These are phyloP conservation scores for Calocera cornea DNA, from an alignment of 768 basidiomycete species.

Conservation along the genomic window DNA sequence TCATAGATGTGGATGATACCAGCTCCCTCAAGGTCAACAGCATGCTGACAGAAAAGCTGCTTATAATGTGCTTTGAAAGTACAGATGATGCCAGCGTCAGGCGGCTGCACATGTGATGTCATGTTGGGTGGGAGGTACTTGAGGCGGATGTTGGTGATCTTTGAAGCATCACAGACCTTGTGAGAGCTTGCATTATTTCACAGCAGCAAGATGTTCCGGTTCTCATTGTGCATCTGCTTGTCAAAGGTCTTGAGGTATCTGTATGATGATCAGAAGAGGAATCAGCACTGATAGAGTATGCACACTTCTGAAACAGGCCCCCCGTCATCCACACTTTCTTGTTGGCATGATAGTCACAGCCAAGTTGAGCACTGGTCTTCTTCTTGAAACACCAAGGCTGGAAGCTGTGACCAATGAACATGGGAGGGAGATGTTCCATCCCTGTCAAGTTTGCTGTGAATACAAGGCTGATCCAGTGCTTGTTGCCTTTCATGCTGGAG, in stretches of 20 bases:
- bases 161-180: not conserved
- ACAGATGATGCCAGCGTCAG: constrained; percentile 14
- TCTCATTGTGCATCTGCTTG: constrained; percentile 1
- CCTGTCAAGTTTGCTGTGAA: constrained; percentile 26
- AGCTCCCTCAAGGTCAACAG: constrained; percentile 19
- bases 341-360: constrained; percentile 29
- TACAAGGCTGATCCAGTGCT: constrained; percentile 23
- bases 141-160: constrained; percentile 7
- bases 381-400: constrained; percentile 23
- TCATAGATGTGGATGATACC: constrained; percentile 23
- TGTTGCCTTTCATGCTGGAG: constrained; percentile 24
- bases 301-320: constrained; percentile 25
- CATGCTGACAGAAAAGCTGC: constrained; percentile 19
- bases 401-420: constrained; percentile 28
- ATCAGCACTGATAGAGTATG: not conserved
- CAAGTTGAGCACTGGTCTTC: constrained; percentile 15
- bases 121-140: constrained; percentile 12
- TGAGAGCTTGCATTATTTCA: constrained; percentile 12
- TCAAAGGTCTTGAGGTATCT: not conserved
- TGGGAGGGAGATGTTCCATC: constrained; percentile 21
- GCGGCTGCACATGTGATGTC: constrained; percentile 14
- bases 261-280: not conserved
- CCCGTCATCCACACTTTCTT: constrained; percentile 30
- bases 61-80: constrained; percentile 24
- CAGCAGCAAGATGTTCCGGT: constrained; percentile 11